Conservation (phyloP, 495 filamentous ascomycete species). For the Aspergillus sparsus region DNA sequence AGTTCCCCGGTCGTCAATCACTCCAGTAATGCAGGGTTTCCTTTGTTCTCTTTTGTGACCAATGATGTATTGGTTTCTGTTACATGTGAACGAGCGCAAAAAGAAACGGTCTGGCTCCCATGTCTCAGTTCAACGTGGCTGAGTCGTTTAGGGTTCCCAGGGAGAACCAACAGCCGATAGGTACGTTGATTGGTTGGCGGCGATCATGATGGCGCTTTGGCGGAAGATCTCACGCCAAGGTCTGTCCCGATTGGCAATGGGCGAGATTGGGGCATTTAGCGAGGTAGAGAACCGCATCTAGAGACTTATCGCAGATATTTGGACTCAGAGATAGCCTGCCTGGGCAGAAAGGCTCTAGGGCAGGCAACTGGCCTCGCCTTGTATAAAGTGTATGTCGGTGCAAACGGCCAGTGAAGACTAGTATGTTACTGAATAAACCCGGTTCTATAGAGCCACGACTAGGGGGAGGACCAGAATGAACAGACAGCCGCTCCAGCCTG, state of each 20-base stretch:
- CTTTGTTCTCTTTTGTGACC: conserved; percentile 8
- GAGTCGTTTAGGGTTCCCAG: conserved; percentile 6
- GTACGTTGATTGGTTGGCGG: conserved; percentile 14
- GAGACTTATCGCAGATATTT: too few relatives aligned
- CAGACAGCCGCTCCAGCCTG: conserved; percentile 9
- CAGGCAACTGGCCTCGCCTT: too few relatives aligned
- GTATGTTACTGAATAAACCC: conserved; percentile 1
- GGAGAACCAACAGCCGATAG: conserved; percentile 7
- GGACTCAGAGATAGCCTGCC: too few relatives aligned
- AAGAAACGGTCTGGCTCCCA: conserved; percentile 5
- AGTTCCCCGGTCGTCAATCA: conserved; percentile 16
- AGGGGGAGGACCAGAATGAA: conserved; percentile 5
- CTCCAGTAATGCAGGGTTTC: conserved; percentile 18
- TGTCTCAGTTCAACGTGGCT: conserved; percentile 16
- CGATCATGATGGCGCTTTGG: conserved; percentile 15
- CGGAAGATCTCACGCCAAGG: conserved; percentile 3
- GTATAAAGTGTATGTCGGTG: conserved; percentile 4
- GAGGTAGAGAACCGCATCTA: neutral
- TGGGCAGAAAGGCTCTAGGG: too few relatives aligned
- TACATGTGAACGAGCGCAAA: conserved; percentile 16
- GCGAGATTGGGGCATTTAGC: conserved; percentile 1
- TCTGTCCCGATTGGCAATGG: neutral
- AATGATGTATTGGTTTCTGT: conserved; percentile 10
- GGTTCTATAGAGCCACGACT: conserved; percentile 1
- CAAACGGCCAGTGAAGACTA: conserved; percentile 4